Conservation (phyloP, 768 basidiomycete species). For the Mycena kentingensis region DNA sequence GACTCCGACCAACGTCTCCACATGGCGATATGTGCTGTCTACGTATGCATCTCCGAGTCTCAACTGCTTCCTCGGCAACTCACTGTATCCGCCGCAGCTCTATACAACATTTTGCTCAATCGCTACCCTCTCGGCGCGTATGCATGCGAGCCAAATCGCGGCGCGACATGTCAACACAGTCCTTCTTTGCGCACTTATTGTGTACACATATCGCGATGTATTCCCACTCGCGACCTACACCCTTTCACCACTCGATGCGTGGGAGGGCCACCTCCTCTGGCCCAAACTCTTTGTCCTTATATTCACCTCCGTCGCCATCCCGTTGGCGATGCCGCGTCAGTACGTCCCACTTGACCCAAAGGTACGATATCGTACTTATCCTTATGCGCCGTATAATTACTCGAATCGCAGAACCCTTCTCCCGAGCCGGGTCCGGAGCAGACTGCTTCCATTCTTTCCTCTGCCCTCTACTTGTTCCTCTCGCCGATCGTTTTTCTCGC, state of each 20-base stretch:
- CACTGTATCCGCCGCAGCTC: conserved; percentile 7
- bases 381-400: background rate
- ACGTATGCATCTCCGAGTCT: conserved; percentile 4
- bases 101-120: conserved; percentile 47
- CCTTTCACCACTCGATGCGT: conserved; percentile 45
- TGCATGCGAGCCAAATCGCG: conserved; percentile 35
- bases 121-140: conserved; percentile 38
- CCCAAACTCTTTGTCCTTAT: conserved; percentile 48
- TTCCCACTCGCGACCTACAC: conserved; percentile 59
- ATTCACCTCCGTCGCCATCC: conserved; percentile 48
- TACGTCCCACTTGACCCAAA: conserved; percentile 60
- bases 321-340: conserved; percentile 53
- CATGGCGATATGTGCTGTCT: conserved; percentile 31
- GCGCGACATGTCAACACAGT: conserved; percentile 49
- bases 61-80: background rate
- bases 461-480: conserved; percentile 51
- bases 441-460: conserved; percentile 47
- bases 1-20: background rate
- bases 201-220: conserved; percentile 60
- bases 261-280: conserved; percentile 56
- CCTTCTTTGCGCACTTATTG: conserved; percentile 45
- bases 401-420: conserved; percentile 23
- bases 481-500: conserved; percentile 50
- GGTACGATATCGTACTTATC: conserved; percentile 20
- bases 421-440: conserved; percentile 44